Conservation (phyloP, 129 eudicot species). For the Glebionis coronaria region DNA sequence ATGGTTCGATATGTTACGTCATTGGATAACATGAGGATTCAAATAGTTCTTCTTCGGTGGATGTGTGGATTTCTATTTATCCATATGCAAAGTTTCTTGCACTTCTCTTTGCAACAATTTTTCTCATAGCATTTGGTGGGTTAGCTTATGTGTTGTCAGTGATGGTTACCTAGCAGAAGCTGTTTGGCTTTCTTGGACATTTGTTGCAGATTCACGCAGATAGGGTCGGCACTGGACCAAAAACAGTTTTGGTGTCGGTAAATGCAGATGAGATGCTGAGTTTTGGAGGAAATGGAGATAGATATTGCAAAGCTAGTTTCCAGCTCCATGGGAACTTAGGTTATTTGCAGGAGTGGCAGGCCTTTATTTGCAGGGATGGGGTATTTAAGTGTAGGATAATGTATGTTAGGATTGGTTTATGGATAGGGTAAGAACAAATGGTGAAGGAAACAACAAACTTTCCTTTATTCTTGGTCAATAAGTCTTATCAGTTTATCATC, state of each 20-base stretch:
- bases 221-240: constrained; percentile 82
- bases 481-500: no score
- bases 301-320: constrained; percentile 95
- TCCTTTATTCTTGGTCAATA: no score
- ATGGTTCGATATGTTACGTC: constrained; percentile 86
- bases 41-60: constrained; percentile 93
- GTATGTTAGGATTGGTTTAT: no score
- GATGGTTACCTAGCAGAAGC: constrained; percentile 81
- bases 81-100: constrained; percentile 96
- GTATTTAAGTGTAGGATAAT: no score
- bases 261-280: constrained; percentile 98
- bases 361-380: constrained; percentile 99
- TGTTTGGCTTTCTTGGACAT: constrained; percentile 97
- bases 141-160: constrained; percentile 88
- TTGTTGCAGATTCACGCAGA: constrained; percentile 99
- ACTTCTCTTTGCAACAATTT: constrained; percentile 87
- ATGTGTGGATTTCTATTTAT: constrained; percentile 89
- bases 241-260: constrained; percentile 89
- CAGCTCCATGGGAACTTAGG: constrained; percentile 93
- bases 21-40: constrained; percentile 85
- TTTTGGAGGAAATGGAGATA: constrained; percentile 98
- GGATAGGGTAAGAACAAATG: no score
- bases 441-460: no score
- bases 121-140: constrained; percentile 97
- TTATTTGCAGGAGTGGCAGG: constrained; percentile 97